Evolutionary conservation across 306 rosid genomes (phyloP).

Genomic region (Dryas octopetala): DNA sequence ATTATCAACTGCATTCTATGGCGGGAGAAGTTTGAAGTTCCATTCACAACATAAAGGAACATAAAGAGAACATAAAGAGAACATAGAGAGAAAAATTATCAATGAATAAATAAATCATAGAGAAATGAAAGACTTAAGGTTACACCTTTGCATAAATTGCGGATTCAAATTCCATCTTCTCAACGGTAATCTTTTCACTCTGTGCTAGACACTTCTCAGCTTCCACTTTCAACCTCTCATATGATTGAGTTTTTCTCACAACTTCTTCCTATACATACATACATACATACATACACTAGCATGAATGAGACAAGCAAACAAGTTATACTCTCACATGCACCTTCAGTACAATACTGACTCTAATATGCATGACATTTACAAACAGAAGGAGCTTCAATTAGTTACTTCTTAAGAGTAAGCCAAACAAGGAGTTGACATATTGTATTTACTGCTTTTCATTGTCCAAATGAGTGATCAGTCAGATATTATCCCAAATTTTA

Average conservation of each 20-base stretch:
- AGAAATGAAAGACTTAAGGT: background rate
- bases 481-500: background rate
- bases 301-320: slow-evolving; percentile 1
- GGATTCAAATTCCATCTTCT: slow-evolving; percentile 75
- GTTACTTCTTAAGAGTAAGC: background rate
- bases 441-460: background rate
- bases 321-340: background rate
- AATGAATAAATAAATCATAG: background rate
- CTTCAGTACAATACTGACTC: background rate
- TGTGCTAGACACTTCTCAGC: slow-evolving; percentile 77
- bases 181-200: slow-evolving; percentile 67
- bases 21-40: slow-evolving; percentile 8
- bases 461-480: background rate
- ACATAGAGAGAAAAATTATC: background rate
- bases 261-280: slow-evolving; percentile 72
- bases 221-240: slow-evolving; percentile 77
- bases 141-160: slow-evolving; percentile 67
- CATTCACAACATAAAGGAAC: background rate
- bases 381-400: background rate
- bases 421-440: background rate
- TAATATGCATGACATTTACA: background rate
- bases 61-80: background rate
- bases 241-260: slow-evolving; percentile 59
- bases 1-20: background rate
- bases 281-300: slow-evolving; percentile 10